These are phyloP conservation scores for Boletus reticuloceps DNA, from an alignment of 768 basidiomycete species.

Conservation along the genomic window DNA sequence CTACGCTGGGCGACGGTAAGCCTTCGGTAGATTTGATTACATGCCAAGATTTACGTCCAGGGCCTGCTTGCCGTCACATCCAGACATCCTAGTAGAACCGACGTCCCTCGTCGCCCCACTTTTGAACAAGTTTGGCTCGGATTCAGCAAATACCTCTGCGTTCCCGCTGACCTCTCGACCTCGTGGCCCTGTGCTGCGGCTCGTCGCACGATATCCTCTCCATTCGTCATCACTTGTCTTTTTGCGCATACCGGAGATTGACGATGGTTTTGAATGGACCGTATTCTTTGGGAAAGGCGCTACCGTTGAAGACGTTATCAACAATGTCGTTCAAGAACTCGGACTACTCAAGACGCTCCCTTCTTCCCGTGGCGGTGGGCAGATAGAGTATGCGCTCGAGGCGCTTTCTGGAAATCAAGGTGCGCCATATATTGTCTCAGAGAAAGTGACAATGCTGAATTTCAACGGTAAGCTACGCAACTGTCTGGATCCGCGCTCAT, in stretches of 20 bases:
- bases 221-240: conserved; percentile 56
- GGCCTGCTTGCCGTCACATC: not conserved
- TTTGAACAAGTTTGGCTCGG: conserved; percentile 39
- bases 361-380: conserved; percentile 60
- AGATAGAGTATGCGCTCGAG: conserved; percentile 72
- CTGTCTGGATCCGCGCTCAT: conserved; percentile 11
- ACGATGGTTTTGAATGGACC: conserved; percentile 67
- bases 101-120: conserved; percentile 50
- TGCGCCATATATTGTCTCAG: conserved; percentile 32
- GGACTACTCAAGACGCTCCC: conserved; percentile 67
- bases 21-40: not conserved
- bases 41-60: conserved; percentile 11
- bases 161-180: conserved; percentile 69
- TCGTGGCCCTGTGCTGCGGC: conserved; percentile 61
- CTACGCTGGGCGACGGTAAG: conserved; percentile 61
- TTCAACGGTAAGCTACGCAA: conserved; percentile 10
- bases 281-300: conserved; percentile 59
- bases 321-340: conserved; percentile 55
- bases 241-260: conserved; percentile 71
- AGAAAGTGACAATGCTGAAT: not conserved
- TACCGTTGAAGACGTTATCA: conserved; percentile 54
- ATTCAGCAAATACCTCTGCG: conserved; percentile 31
- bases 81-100: conserved; percentile 48
- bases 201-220: conserved; percentile 66
- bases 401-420: conserved; percentile 52